Percentiles rank a stretch among this genome's conserved stretches.
These are phyloP conservation scores for Pestalotiopsis sp. DNA, from an alignment of 2,329 filamentous ascomycete genomes.

Conservation along the genomic window DNA sequence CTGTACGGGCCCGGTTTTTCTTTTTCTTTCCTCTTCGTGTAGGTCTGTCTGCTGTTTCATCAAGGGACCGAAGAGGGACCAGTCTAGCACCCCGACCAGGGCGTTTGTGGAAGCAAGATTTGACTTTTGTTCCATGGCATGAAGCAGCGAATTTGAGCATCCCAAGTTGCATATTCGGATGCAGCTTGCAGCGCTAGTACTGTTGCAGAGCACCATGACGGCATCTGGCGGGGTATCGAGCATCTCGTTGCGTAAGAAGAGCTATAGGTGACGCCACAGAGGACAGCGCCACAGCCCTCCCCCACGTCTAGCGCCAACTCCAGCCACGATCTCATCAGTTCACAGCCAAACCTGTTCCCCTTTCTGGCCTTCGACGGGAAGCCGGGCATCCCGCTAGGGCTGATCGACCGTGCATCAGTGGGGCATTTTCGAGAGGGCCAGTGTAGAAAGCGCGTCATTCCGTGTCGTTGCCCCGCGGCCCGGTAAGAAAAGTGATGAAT, in stretches of 20 bases:
- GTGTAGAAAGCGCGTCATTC: background rate
- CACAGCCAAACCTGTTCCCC: background rate
- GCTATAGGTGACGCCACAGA: constrained; percentile 1
- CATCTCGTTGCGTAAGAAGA: background rate
- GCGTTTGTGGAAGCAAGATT: background rate
- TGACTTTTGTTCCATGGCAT: background rate
- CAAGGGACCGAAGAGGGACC: background rate
- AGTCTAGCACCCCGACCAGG: background rate
- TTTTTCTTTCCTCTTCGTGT: background rate
- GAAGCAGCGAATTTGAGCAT: background rate
- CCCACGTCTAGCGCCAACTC: background rate
- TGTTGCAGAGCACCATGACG: background rate
- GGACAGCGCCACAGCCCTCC: background rate
- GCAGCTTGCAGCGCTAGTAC: background rate
- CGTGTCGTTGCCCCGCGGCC: background rate
- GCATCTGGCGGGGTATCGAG: constrained; percentile 2
- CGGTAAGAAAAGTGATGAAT: no score
- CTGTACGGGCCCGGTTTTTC: background rate
- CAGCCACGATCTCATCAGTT: background rate
- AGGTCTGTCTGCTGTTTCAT: background rate
- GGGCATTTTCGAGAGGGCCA: background rate
- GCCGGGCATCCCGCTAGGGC: constrained; percentile 1
- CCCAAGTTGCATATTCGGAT: background rate
- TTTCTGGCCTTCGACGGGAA: background rate
- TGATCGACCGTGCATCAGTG: constrained; percentile 7